phyloP scores from a whole-genome alignment of 805 yeast species.

The Zygoascus flipseniorum region DNA sequence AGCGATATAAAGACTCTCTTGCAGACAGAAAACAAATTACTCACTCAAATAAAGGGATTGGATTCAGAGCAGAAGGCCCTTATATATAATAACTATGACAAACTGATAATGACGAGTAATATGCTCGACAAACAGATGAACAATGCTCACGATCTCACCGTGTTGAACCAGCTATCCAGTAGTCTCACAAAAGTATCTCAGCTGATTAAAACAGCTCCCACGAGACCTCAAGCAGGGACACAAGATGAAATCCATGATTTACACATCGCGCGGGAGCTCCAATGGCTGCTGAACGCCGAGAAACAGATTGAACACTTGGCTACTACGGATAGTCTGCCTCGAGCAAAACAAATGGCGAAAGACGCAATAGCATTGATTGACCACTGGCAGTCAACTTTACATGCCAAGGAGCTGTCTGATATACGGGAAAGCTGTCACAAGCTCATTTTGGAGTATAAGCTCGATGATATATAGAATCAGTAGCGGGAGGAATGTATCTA shows the following conservation, averaged over 20 bases:
- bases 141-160: background rate
- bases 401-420: background rate
- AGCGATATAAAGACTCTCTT: constrained; percentile 20
- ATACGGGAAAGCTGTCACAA: background rate
- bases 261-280: background rate
- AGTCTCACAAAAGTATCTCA: constrained; percentile 9
- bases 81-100: constrained; percentile 31
- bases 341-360: background rate
- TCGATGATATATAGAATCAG: background rate
- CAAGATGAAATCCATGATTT: background rate
- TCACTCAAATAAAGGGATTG: constrained; percentile 23
- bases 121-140: constrained; percentile 22
- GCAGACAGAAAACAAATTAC: constrained; percentile 20
- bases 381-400: background rate
- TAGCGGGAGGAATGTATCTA: background rate
- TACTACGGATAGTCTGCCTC: background rate
- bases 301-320: background rate
- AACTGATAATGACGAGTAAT: constrained; percentile 28
- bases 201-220: background rate
- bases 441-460: background rate
- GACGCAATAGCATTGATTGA: background rate
- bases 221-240: background rate
- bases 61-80: constrained; percentile 32
- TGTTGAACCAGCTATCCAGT: constrained; percentile 1
- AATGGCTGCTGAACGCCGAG: background rate